phyloP scores from a whole-genome alignment of 495 filamentous ascomycete species.

The Rostrohypoxylon terebratum region DNA sequence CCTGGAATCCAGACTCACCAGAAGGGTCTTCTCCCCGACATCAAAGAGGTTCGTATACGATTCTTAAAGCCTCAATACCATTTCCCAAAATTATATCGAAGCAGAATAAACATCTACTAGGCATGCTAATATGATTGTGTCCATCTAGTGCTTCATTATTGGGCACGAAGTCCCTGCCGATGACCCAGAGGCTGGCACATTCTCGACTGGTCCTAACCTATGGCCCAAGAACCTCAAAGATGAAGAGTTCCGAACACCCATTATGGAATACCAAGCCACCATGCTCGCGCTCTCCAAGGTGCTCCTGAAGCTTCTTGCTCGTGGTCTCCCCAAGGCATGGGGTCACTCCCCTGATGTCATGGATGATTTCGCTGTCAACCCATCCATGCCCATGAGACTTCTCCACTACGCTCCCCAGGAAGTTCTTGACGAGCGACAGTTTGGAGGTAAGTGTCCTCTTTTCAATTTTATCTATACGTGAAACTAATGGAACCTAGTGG shows the following conservation, averaged over 20 bases:
- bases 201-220: constrained; percentile 61
- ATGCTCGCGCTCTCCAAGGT: constrained; percentile 51
- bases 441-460: constrained; percentile 48
- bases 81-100: background rate
- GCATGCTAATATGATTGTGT: constrained; percentile 9
- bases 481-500: constrained; percentile 40
- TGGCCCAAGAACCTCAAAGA: constrained; percentile 60
- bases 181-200: constrained; percentile 57
- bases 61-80: background rate
- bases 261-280: constrained; percentile 61
- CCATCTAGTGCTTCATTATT: constrained; percentile 55
- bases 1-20: constrained; percentile 64
- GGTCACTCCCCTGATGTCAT: constrained; percentile 53
- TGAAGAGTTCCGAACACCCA: constrained; percentile 59
- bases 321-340: constrained; percentile 58
- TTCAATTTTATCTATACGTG: background rate
- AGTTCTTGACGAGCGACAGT: constrained; percentile 53
- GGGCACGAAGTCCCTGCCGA: constrained; percentile 60
- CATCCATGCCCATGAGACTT: constrained; percentile 56
- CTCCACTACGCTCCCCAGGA: constrained; percentile 58
- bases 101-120: background rate
- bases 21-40: constrained; percentile 59
- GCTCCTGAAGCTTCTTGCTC: constrained; percentile 54
- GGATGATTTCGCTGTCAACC: constrained; percentile 60
- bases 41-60: constrained; percentile 58